phyloP scores from a whole-genome alignment of 441 rosid species.

The Eruca vesicaria region DNA sequence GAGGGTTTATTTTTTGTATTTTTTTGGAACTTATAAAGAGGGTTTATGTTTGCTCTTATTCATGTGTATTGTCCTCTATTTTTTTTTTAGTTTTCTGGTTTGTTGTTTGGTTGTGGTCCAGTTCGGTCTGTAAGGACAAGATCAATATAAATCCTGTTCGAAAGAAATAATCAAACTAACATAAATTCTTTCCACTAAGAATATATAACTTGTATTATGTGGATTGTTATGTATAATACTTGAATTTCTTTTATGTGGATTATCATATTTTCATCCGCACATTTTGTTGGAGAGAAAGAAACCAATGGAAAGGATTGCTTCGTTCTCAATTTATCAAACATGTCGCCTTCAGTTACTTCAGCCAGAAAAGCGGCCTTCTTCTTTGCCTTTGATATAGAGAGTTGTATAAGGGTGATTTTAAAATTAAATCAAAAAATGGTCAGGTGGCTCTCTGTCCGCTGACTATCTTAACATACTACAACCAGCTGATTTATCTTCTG shows the following conservation, averaged over 20 bases:
- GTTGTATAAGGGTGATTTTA: background rate
- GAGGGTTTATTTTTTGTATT: too few relatives aligned
- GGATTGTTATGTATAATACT: background rate
- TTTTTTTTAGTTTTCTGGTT: background rate
- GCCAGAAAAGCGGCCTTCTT: slow-evolving; percentile 84
- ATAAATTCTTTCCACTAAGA: background rate
- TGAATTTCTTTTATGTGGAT: slow-evolving; percentile 10
- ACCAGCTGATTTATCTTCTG: slow-evolving; percentile 53
- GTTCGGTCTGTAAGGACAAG: slow-evolving; percentile 2
- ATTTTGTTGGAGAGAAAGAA: slow-evolving; percentile 81
- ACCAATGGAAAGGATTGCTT: slow-evolving; percentile 67
- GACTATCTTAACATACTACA: slow-evolving; percentile 70
- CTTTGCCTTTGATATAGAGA: slow-evolving; percentile 40
- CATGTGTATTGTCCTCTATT: slow-evolving; percentile 19
- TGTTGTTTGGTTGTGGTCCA: slow-evolving; percentile 28
- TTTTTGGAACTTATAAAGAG: too few relatives aligned
- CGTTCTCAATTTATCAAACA: slow-evolving; percentile 77
- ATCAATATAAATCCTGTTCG: background rate
- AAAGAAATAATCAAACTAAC: slow-evolving; percentile 1
- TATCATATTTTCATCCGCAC: slow-evolving; percentile 73
- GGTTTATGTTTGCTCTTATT: slow-evolving; percentile 18
- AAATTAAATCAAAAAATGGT: slow-evolving; percentile 54
- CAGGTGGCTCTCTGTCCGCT: slow-evolving; percentile 55
- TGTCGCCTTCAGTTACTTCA: slow-evolving; percentile 75
- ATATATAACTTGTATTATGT: background rate